A percentile compares a stretch with the other conserved stretches of the same genome.
phyloP scores from a whole-genome alignment of 148 eudicot genomes.

The Chenopodium formosanum region DNA sequence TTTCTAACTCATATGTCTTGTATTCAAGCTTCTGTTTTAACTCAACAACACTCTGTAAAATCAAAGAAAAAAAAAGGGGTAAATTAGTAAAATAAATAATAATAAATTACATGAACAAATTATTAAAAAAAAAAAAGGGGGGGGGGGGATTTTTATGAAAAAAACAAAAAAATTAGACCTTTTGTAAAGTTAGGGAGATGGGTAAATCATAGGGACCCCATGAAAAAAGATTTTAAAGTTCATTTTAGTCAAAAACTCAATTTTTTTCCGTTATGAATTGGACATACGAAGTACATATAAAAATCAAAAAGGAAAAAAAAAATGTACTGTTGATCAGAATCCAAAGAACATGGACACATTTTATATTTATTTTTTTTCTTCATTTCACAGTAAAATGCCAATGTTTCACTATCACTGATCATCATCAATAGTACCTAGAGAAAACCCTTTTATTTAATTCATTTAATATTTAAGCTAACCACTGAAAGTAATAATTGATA shows the following conservation, averaged over 20 bases:
- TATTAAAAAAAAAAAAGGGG: not conserved
- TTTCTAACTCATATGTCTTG: constrained; percentile 54
- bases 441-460: not conserved
- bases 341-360: constrained; percentile 2
- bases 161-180: no score
- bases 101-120: not conserved
- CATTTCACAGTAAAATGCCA: not conserved
- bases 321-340: not conserved
- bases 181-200: constrained; percentile 25
- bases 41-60: constrained; percentile 49
- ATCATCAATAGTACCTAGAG: constrained; percentile 6
- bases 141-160: not conserved
- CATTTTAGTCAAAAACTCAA: constrained; percentile 21
- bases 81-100: not conserved
- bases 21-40: constrained; percentile 53
- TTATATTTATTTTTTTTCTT: not conserved
- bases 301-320: not conserved
- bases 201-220: constrained; percentile 22
- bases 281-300: not conserved
- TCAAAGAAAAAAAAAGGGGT: not conserved
- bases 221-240: not conserved
- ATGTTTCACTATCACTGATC: constrained; percentile 8
- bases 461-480: not conserved
- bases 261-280: constrained; percentile 23
- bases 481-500: no score